phyloP scores from a whole-genome alignment of 225 moss, liverwort and hornwort genomes.

The Pleurozium schreberi region DNA sequence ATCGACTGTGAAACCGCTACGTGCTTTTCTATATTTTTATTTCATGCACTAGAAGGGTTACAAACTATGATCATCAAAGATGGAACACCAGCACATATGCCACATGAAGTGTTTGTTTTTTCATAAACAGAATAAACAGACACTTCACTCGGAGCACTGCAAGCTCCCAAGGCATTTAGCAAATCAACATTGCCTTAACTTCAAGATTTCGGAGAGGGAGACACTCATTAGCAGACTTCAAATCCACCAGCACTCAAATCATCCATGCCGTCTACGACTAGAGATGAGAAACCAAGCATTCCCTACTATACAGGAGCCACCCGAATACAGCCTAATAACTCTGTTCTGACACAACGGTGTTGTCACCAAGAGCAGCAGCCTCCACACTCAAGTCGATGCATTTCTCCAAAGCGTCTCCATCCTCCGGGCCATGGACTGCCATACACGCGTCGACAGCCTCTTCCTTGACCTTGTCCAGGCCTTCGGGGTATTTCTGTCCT shows the following conservation, averaged over 20 bases:
- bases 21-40: neutral
- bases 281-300: conserved; percentile 4
- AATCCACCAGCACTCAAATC: neutral
- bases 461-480: conserved; percentile 36
- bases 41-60: neutral
- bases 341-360: conserved; percentile 45
- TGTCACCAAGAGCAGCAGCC: conserved; percentile 53
- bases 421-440: conserved; percentile 34
- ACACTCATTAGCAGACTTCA: neutral
- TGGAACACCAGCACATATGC: neutral
- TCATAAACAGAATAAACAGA: neutral
- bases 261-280: neutral
- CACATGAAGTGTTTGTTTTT: neutral
- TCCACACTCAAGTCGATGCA: conserved; percentile 59
- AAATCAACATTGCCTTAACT: neutral
- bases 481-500: conserved; percentile 23
- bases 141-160: neutral
- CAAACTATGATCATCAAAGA: neutral
- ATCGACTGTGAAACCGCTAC: neutral
- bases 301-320: neutral
- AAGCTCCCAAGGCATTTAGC: neutral
- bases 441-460: conserved; percentile 46
- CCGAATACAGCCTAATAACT: conserved; percentile 9
- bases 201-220: neutral
- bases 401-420: conserved; percentile 20